Evolutionary conservation across 2,329 filamentous ascomycete genomes (phyloP), one percentile per base, ranked within the genome.

Genomic region (Neonectria faginata): DNA sequence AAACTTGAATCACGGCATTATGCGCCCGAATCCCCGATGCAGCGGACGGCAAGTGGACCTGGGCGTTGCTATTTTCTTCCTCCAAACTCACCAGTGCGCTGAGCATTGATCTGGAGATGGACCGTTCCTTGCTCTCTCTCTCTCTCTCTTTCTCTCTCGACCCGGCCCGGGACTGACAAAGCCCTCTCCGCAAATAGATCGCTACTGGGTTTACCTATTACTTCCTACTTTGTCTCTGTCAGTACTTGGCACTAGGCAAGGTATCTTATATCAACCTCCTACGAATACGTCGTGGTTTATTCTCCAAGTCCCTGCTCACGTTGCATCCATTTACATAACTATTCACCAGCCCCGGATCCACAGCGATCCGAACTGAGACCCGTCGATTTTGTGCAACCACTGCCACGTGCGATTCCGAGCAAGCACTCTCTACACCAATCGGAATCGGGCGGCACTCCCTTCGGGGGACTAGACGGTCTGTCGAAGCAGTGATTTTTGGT

Each of bases 331-430:
- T 51, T 42, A 62, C 18, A n/a, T 42, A 62, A 29, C 42, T 33
- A 27, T 39, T 58, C 31, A 22, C 39, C 60, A 12, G 39, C 31
- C 57, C 45, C 12, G 20, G 52, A 25, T 42, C 57, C 62, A 65
- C 62, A 29, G 60, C 67, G 65, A 62, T 68, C 70, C 70, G 68
- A 71, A 61, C 70, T 72, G 64, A 73, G 71, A 73, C 71, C 67
- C 67, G 64, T 64, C 61, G 62, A 67, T 65, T 69, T 69, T 70
- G 66, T 70, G 45, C 62, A 70, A 70, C 63, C 56, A 48, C 56
- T 66, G 65, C 71, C 70, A 73, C 71, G 71, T 74, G 71, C 70
- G 27, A 66, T 60, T 47, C 56, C 57, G 56, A 44, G 33, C n/a
- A 54, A 10, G 14, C 5, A 48, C 18, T 65, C 51, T n/a, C 47